Base-by-base conservation (phyloP, 2,329 filamentous ascomycete genomes). In the Huntiella savannae region DNA sequence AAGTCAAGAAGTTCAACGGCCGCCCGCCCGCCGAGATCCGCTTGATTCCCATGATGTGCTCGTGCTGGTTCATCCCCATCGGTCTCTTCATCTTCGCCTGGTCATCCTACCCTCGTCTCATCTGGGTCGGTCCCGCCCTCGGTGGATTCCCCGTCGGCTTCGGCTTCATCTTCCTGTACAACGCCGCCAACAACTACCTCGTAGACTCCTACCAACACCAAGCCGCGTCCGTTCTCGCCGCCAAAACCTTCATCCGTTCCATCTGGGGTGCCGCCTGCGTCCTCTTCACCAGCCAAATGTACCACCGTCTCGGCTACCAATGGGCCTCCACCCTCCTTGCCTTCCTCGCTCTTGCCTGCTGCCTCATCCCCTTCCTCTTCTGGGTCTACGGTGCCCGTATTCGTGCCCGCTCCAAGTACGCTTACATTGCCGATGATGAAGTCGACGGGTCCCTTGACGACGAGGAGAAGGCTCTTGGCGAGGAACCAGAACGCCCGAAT, bases 261-360 rank as follows among this genome's bases (percentile, higher is more conserved):
- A 80, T 87, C 62, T 91, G 82, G 80, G 84, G 83, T 54, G 84
- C 82, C 1, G 70, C 63, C 1, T 75, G 77, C 1, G 82, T 88
- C 0, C 69, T 92, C 1, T 91, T 91, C 62, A 88, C 83, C 0
- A 68, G 71, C 52, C 82, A 88, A 60, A 88, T 91, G 82, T 86
- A 84, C 60, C 59, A 69, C 41, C 69, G 76, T 2, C 66, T 88
- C 11, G 76, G 76, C 6, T 69, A 85, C 59, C 75, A 84, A 58
- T 88, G 83, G 82, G 83, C 83, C 0, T 76, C 74, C 43, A 70
- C 71, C 0, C 66, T 91, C 7, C 63, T 91, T 6, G 82, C 72
- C 0, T 87, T 87, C 54, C 68, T 92, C 53, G 74, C 71, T 12
- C 63, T 92, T 4, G 79, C 73, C 0, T 92, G 84, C 63, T 92